Evolutionary conservation across 2,329 filamentous ascomycete species (phyloP).

Genomic region (Fusarium scirpi): DNA sequence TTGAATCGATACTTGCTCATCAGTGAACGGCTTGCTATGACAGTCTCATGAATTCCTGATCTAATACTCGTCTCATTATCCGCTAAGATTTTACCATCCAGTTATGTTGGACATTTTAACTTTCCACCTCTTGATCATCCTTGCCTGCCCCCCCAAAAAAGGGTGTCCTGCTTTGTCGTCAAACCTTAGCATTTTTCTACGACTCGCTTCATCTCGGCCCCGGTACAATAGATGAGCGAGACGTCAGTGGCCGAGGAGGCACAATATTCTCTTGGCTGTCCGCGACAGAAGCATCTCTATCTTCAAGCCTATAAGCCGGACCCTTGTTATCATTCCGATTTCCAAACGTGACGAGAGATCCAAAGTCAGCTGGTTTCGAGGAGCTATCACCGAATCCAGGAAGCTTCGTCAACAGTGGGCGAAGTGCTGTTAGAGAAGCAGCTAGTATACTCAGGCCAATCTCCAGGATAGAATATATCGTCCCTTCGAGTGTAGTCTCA

Average conservation of each 20-base stretch:
- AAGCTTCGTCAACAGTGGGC: constrained; percentile 13
- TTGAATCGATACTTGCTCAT: no score
- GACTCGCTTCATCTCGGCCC: neutral
- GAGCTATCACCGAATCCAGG: constrained; percentile 6
- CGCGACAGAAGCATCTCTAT: constrained; percentile 1
- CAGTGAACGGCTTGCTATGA: no score
- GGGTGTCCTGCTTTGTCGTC: no score
- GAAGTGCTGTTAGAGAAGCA: constrained; percentile 11
- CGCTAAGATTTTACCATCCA: no score
- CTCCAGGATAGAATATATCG: neutral
- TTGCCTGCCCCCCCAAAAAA: no score
- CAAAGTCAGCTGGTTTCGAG: neutral
- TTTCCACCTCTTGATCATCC: no score
- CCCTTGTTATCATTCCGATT: neutral
- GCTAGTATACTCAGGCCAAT: neutral
- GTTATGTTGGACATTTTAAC: no score
- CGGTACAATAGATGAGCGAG: neutral
- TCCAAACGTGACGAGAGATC: neutral
- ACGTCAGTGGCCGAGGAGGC: neutral
- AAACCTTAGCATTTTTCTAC: no score
- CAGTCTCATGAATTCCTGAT: no score
- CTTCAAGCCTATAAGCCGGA: constrained; percentile 4
- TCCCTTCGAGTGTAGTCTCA: neutral
- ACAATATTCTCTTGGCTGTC: constrained; percentile 21
- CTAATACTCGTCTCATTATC: no score